A percentile compares a stretch with the other conserved stretches of the same genome.
phyloP scores from a whole-genome alignment of 2,329 filamentous ascomycete species.

The Scedosporium boydii region DNA sequence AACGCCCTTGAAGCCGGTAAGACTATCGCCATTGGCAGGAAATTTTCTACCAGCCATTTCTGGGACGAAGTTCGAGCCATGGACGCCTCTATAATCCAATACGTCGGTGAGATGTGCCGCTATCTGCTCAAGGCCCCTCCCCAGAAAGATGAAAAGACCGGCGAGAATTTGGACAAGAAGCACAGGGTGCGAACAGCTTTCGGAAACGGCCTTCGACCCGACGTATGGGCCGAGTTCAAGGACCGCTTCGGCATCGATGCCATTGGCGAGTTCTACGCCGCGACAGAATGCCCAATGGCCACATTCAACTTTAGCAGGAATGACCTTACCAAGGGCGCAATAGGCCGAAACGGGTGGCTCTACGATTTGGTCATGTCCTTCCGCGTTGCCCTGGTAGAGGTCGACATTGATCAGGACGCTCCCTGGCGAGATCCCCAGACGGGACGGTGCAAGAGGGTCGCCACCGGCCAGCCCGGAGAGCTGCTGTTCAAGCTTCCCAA shows the following conservation, averaged over 20 bases:
- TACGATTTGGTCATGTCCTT: slow-evolving; percentile 43
- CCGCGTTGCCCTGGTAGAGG: slow-evolving; percentile 49
- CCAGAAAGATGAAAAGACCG: slow-evolving; percentile 51
- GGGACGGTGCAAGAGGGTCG: slow-evolving; percentile 54
- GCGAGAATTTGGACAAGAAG: slow-evolving; percentile 59
- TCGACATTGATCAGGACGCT: slow-evolving; percentile 62
- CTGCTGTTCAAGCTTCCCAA: slow-evolving; percentile 63
- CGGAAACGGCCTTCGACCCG: slow-evolving; percentile 77
- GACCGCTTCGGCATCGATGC: slow-evolving; percentile 66
- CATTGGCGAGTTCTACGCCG: slow-evolving; percentile 73
- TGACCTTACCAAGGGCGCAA: slow-evolving; percentile 63
- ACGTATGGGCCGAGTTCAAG: slow-evolving; percentile 79
- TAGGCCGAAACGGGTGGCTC: slow-evolving; percentile 62
- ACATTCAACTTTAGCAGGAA: slow-evolving; percentile 68
- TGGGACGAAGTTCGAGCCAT: slow-evolving; percentile 66
- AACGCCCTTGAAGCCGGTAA: slow-evolving; percentile 49
- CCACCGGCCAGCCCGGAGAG: slow-evolving; percentile 60
- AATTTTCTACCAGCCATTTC: slow-evolving; percentile 69
- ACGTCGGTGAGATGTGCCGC: slow-evolving; percentile 79
- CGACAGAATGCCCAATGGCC: slow-evolving; percentile 62
- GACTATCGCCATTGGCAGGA: slow-evolving; percentile 63
- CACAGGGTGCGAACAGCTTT: slow-evolving; percentile 68
- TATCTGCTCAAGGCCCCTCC: slow-evolving; percentile 65
- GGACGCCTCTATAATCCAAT: slow-evolving; percentile 69
- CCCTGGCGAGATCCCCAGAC: slow-evolving; percentile 60